phyloP scores from a whole-genome alignment of 345 rosid species.

The Acer yangbiense region DNA sequence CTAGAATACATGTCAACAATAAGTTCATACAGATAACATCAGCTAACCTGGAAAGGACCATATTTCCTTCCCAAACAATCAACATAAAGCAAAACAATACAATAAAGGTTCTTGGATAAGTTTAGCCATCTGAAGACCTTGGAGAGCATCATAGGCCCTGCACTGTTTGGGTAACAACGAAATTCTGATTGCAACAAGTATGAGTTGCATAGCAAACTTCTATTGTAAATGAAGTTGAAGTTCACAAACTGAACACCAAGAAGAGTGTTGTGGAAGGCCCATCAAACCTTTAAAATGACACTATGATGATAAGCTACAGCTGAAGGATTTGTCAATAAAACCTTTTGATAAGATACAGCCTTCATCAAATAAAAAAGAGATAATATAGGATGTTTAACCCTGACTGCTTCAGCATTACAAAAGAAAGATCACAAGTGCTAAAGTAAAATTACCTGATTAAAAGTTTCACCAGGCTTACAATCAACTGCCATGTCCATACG shows the following conservation, averaged over 20 bases:
- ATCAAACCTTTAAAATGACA: background rate
- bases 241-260: background rate
- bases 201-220: background rate
- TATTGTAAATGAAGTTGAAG: background rate
- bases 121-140: slow-evolving; percentile 9
- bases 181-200: background rate
- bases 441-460: slow-evolving; percentile 48
- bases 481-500: slow-evolving; percentile 83
- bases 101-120: background rate
- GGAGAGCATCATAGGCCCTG: background rate
- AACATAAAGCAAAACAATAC: background rate
- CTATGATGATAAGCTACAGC: background rate
- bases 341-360: background rate
- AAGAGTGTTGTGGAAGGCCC: background rate
- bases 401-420: background rate
- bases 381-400: background rate
- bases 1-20: background rate
- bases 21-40: background rate
- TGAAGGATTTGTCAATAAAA: background rate
- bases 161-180: background rate
- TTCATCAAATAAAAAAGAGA: background rate
- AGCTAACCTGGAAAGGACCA: background rate
- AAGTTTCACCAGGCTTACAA: slow-evolving; percentile 71
- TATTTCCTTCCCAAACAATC: slow-evolving; percentile 1
- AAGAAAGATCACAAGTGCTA: background rate